Evolutionary conservation across 2,329 filamentous ascomycete species (phyloP).

Genomic region (Penicillium polonicum): DNA sequence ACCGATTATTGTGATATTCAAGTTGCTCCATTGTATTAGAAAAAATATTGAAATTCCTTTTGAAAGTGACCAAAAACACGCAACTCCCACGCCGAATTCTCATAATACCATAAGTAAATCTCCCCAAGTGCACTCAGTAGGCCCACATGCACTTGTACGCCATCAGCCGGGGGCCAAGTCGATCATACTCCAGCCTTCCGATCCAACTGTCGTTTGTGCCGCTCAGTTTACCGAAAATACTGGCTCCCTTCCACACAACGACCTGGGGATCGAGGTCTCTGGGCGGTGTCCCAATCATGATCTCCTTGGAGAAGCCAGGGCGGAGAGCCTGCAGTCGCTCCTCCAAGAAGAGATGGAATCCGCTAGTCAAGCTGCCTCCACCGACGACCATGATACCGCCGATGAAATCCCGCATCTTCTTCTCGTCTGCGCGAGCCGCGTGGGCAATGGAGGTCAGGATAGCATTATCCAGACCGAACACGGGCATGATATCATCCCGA

Average conservation of each 20-base stretch:
- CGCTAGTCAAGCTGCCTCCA: conserved; percentile 75
- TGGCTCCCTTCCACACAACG: conserved; percentile 96
- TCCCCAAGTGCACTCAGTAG: conserved; percentile 42
- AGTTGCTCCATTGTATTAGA: conserved; percentile 2
- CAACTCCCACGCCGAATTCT: conserved; percentile 24
- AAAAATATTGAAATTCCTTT: conserved; percentile 1
- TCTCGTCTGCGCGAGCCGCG: conserved; percentile 83
- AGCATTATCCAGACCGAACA: conserved; percentile 81
- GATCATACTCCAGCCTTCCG: conserved; percentile 80
- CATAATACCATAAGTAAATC: conserved; percentile 10
- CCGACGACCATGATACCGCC: conserved; percentile 89
- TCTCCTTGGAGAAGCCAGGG: conserved; percentile 63
- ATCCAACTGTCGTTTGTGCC: conserved; percentile 95
- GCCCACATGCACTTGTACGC: conserved; percentile 75
- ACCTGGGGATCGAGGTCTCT: conserved; percentile 95
- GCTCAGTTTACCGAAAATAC: conserved; percentile 87
- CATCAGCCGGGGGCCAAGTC: conserved; percentile 74
- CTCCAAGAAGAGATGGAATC: conserved; percentile 80
- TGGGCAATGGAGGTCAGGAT: conserved; percentile 88
- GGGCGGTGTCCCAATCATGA: conserved; percentile 68
- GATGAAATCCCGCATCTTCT: conserved; percentile 86
- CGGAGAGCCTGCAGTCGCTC: conserved; percentile 69
- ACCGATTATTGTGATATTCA: not conserved
- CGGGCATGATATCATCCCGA: conserved; percentile 76
- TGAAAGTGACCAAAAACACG: conserved; percentile 4